Evolutionary conservation across 2,329 filamentous ascomycete species (phyloP).

Genomic region (Mollisiaceae sp.): DNA sequence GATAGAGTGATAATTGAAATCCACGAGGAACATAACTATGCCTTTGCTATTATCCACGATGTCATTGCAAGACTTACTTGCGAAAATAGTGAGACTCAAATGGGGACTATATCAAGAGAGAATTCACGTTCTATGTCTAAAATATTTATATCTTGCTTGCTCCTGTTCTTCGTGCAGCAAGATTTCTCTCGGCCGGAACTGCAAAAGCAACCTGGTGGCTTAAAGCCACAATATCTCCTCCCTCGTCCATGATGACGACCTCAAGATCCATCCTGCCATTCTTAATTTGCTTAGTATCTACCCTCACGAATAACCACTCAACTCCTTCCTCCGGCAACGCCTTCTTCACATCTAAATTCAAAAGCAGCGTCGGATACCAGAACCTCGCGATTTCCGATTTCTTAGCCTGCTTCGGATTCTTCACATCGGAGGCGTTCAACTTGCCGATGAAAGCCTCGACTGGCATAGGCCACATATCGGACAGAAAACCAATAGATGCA

Average conservation of each 20-base stretch:
- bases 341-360: slow-evolving; percentile 66
- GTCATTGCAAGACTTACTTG: too few relatives aligned
- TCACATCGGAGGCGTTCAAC: slow-evolving; percentile 35
- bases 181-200: slow-evolving; percentile 67
- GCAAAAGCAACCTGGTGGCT: slow-evolving; percentile 72
- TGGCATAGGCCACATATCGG: slow-evolving; percentile 70
- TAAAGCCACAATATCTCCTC: slow-evolving; percentile 68
- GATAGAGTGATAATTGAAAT: slow-evolving; percentile 6
- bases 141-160: slow-evolving; percentile 31
- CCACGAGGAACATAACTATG: neutral
- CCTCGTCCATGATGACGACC: slow-evolving; percentile 67
- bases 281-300: slow-evolving; percentile 67
- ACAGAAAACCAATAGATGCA: slow-evolving; percentile 66
- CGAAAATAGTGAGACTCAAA: too few relatives aligned
- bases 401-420: slow-evolving; percentile 12
- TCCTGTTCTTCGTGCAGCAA: slow-evolving; percentile 33
- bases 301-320: slow-evolving; percentile 73
- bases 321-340: slow-evolving; percentile 68
- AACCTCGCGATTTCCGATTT: slow-evolving; percentile 34
- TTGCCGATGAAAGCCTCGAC: slow-evolving; percentile 55
- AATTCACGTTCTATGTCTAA: neutral
- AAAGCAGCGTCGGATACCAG: slow-evolving; percentile 61
- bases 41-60: neutral
- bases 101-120: too few relatives aligned
- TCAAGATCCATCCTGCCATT: slow-evolving; percentile 79